Conservation (phyloP, 2,329 filamentous ascomycete species). For the Apiospora saccharicola region DNA sequence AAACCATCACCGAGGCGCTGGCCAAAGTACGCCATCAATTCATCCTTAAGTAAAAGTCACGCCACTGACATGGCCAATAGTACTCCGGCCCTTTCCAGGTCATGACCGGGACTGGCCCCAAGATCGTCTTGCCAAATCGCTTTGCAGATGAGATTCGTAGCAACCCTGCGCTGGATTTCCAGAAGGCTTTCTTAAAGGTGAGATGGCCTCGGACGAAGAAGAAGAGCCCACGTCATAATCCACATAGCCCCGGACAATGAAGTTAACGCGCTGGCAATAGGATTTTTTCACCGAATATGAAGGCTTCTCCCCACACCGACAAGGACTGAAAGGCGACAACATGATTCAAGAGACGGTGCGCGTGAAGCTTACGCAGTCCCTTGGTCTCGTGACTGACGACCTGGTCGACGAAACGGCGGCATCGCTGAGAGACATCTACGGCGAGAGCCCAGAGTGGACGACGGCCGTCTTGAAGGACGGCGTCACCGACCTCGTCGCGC, state of each 20-base stretch:
- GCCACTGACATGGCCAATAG: constrained; percentile 28
- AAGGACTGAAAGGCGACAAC: constrained; percentile 35
- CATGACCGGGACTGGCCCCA: constrained; percentile 42
- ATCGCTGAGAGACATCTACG: constrained; percentile 43
- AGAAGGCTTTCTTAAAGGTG: constrained; percentile 45
- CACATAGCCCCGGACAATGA: too few relatives aligned
- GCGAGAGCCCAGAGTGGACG: constrained; percentile 48
- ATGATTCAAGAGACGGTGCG: constrained; percentile 43
- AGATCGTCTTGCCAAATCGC: constrained; percentile 43
- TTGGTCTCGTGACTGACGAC: constrained; percentile 43
- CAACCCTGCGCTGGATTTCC: constrained; percentile 42
- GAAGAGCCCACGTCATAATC: not conserved
- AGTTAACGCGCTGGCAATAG: constrained; percentile 29
- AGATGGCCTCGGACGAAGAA: not conserved
- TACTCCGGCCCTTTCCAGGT: constrained; percentile 43
- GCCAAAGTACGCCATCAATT: constrained; percentile 34
- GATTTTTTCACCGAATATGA: constrained; percentile 45
- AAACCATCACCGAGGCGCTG: constrained; percentile 37
- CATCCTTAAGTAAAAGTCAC: not conserved
- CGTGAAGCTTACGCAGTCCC: constrained; percentile 44
- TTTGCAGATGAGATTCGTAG: constrained; percentile 47
- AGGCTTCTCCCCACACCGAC: constrained; percentile 41
- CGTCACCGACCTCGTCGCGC: constrained; percentile 53
- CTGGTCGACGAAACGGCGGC: constrained; percentile 45
- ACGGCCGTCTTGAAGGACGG: constrained; percentile 44